Evolutionary conservation across 108 stramenopile genomes (phyloP), one percentile per base, ranked within the genome.

Genomic region (Bacterosira constricta): DNA sequence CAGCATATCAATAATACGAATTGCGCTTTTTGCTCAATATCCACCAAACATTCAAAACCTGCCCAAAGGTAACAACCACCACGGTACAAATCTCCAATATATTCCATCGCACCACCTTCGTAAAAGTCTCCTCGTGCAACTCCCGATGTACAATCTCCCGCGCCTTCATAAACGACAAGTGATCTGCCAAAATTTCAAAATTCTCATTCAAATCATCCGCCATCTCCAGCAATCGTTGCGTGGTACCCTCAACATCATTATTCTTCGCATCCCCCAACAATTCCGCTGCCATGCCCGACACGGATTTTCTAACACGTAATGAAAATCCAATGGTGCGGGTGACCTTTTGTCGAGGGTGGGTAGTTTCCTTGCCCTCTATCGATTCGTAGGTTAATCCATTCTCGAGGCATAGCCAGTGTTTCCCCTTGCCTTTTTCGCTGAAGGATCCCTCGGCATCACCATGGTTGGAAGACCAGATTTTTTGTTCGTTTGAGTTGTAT

Each of bases 71-170:
- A 20, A 78, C 63, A 27, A 58, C 30, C 44, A 70, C 69, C 42
- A 78, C 77, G 17, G 63, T 51, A 10, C 37, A 49, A 55, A 78
- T 70, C 62, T 81, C 80, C 62, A 81, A 49, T 44, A 81, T 64
- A 56, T 76, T 81, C 80, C 80, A 81, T 23, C 62, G 31, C 4
- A 81, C 75, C n/a, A 81, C 75, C 37, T 71, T 76, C 9, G 70
- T 70, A 47, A 74, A 81, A 2, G 80, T 81, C 37, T 71, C 47
- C 46, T 81, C 80, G 52, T 71, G 70, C 18, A 81, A 38, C 60
- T 81, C 75, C 56, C 80, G 46, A 39, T 81, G 80, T 18, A 74
- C 70, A 38, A 46, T 58, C 69, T 81, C 80, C 42, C 80, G 26
- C n/a, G 52, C 53, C 46, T 77, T 76, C 75, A 81, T 76, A 42